Evolutionary conservation across 805 yeast species (phyloP).

Genomic region (Blastobotrys terrestris): DNA sequence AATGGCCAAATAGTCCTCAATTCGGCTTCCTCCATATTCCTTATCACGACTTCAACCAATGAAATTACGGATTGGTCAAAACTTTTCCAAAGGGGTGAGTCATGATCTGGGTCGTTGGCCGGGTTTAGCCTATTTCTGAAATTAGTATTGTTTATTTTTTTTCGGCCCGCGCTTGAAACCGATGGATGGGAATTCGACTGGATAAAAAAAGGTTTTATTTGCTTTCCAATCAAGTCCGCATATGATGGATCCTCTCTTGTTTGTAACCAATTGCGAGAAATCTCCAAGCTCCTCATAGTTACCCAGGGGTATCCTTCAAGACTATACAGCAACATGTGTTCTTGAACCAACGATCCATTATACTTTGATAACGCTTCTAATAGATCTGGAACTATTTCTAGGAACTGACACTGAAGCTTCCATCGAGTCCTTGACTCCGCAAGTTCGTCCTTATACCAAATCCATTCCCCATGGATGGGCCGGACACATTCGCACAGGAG

Average conservation of each 20-base stretch:
- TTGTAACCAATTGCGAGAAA: not conserved
- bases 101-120: not conserved
- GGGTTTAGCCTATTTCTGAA: not conserved
- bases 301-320: conserved; percentile 6
- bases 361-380: not conserved
- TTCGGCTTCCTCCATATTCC: not conserved
- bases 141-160: not conserved
- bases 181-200: conserved; percentile 1
- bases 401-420: conserved; percentile 4
- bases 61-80: conserved; percentile 8
- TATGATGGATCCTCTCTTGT: not conserved
- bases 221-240: not conserved
- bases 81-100: conserved; percentile 7
- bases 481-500: not conserved
- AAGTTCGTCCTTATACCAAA: conserved; percentile 8
- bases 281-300: not conserved
- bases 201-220: conserved; percentile 6
- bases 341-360: not conserved
- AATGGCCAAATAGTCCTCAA: conserved; percentile 25
- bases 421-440: conserved; percentile 2
- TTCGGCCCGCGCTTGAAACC: conserved; percentile 9
- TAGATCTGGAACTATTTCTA: not conserved
- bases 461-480: conserved; percentile 11
- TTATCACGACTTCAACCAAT: conserved; percentile 6
- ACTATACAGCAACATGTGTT: not conserved